Conservation (phyloP, 768 basidiomycete species). For the Pleurotus tuoliensis region DNA sequence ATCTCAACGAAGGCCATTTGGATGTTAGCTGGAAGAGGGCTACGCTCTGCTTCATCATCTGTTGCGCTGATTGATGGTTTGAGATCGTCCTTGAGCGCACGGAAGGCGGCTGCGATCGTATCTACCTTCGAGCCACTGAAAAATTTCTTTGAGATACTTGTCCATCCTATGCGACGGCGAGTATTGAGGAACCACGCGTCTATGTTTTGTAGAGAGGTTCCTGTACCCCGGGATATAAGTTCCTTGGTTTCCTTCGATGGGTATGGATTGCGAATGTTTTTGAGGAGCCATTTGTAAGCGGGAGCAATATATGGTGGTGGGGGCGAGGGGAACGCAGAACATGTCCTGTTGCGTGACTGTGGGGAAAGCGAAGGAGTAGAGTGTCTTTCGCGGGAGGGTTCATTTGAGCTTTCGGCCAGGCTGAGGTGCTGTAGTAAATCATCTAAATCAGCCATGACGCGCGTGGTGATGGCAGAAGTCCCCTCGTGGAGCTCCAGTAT, state of each 20-base stretch:
- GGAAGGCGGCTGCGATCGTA: slow-evolving; percentile 34
- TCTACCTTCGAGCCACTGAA: slow-evolving; percentile 29
- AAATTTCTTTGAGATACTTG: slow-evolving; percentile 26
- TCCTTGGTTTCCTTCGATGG: slow-evolving; percentile 22
- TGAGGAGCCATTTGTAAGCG: slow-evolving; percentile 25
- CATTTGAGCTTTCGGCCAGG: too few relatives aligned
- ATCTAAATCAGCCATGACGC: too few relatives aligned
- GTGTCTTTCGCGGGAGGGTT: too few relatives aligned
- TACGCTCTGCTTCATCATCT: slow-evolving; percentile 13
- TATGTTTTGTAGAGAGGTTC: slow-evolving; percentile 24
- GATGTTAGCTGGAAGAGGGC: slow-evolving; percentile 16
- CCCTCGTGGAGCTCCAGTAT: too few relatives aligned
- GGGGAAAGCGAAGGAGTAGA: too few relatives aligned
- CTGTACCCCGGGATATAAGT: slow-evolving; percentile 21
- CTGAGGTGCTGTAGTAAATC: too few relatives aligned
- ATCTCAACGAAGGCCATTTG: slow-evolving; percentile 20
- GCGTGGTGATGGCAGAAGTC: too few relatives aligned
- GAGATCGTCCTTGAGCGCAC: slow-evolving; percentile 22
- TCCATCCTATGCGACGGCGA: slow-evolving; percentile 55
- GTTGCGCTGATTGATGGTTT: slow-evolving; percentile 8
- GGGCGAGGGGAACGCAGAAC: too few relatives aligned
- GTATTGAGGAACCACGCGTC: slow-evolving; percentile 45
- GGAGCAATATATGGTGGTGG: too few relatives aligned
- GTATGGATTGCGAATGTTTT: slow-evolving; percentile 34
- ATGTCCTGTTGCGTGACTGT: too few relatives aligned